Base-by-base conservation (phyloP, 345 rosid genomes). In the Hibiscus trionum region DNA sequence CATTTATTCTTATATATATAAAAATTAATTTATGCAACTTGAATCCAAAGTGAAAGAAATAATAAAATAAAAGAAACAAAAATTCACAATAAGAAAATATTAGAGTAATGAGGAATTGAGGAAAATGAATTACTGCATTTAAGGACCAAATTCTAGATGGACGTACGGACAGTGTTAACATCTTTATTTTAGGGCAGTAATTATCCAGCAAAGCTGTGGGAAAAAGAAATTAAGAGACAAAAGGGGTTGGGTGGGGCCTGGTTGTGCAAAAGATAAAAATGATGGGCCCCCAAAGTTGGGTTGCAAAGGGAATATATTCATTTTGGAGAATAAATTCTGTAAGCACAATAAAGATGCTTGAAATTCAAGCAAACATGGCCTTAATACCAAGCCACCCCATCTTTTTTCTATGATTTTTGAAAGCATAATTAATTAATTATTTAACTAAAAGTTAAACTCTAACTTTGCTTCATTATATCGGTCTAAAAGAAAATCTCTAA, bases 341-440 rank as follows among this genome's bases (percentile, higher is more conserved):
- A 70, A 81, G 86, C 87, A 80, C 80, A 65, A 19, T 12, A 84
- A 87, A 87, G 98, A 91, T 88, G 95, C 93, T 91, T 91, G 88
- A 85, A 84, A 77, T 73, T 88, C 85, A 91, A 93, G 98, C 97
- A 82, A 89, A 82, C 86, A 73, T 84, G 80, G 77, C 88, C 86
- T 82, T 74, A 81, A 79, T 61, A 69, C 76, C 81, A 85, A 87
- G 79, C 85, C 90, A 84, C 67, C 84, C 76, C 56, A 1, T 74
- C 86, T 83, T 87, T 87, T 82, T 79, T 26, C 71, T 78, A 69
- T 53, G 21, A 16, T 24, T 74, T 75, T 75, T 81, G 37, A 19
- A 53, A 67, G 14, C 65, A 74, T 70, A 75, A 57, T 59, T 5
- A 53, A 35, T 4, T 53, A 53, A 53, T 53, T 71, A 78, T 66